Evolutionary conservation across 2,329 filamentous ascomycete species (phyloP).

Genomic region (Penicillium sp.): DNA sequence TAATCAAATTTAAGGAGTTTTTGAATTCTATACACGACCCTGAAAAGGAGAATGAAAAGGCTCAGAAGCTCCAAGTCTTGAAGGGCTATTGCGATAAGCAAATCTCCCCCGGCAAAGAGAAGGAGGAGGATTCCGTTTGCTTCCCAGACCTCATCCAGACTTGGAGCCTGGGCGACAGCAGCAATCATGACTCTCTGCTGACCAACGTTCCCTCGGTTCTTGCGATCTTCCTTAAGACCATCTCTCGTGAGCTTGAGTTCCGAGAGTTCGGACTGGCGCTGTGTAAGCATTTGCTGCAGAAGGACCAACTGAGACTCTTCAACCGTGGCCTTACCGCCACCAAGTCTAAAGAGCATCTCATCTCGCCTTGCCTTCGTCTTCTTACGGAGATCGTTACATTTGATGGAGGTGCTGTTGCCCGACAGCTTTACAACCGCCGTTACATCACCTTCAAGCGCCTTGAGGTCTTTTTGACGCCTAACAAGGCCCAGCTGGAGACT

Average conservation of each 20-base stretch:
- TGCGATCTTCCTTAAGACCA: slow-evolving; percentile 73
- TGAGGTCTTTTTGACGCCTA: slow-evolving; percentile 75
- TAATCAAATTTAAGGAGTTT: slow-evolving; percentile 47
- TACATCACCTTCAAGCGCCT: slow-evolving; percentile 78
- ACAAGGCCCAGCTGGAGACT: slow-evolving; percentile 52
- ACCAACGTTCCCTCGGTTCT: slow-evolving; percentile 78
- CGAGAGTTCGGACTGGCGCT: slow-evolving; percentile 72
- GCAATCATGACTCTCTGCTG: slow-evolving; percentile 76
- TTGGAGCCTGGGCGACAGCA: slow-evolving; percentile 79
- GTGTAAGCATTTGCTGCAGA: slow-evolving; percentile 77
- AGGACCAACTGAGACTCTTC: slow-evolving; percentile 75
- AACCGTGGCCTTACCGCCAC: slow-evolving; percentile 75
- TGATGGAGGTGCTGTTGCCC: slow-evolving; percentile 79
- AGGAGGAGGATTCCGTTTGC: slow-evolving; percentile 61
- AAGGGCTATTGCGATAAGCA: slow-evolving; percentile 54
- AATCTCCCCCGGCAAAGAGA: slow-evolving; percentile 45
- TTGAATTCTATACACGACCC: slow-evolving; percentile 39
- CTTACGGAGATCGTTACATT: slow-evolving; percentile 82
- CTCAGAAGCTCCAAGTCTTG: slow-evolving; percentile 43
- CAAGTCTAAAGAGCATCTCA: slow-evolving; percentile 80
- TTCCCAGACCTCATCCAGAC: slow-evolving; percentile 80
- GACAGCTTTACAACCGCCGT: slow-evolving; percentile 72
- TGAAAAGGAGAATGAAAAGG: slow-evolving; percentile 36
- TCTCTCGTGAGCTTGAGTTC: slow-evolving; percentile 72
- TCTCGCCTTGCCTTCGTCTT: slow-evolving; percentile 82